Base-by-base conservation (phyloP, 208 protist species). In the Naegleria lovaniensis region DNA sequence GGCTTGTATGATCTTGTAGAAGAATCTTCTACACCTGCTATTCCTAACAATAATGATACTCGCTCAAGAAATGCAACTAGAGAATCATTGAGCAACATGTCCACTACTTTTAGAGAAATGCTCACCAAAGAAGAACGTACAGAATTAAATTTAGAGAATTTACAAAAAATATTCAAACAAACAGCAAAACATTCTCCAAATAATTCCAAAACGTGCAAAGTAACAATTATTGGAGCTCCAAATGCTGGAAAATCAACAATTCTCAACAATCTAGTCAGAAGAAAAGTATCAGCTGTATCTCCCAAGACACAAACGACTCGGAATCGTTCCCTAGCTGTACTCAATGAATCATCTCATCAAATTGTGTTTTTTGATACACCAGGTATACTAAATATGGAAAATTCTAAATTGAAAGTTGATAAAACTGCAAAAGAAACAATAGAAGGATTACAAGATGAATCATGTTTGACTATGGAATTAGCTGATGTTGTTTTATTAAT, bases 211-310 rank as follows among this genome's bases (percentile, higher is more conserved):
- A 0, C 48, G 0, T 39, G 75, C 15, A 39, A 38, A 19, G 33
- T 83, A 36, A 15, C 89, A 59, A 48, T 90, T 43, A 29, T 87
- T 59, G 89, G 89, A 19, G 67, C 38, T 83, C 89, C 89, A 40
- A 90, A 90, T 83, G 51, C 83, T 19, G 89, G 89, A 16, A 90
- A 90, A 83, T 83, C 55, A 38, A 48, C 89, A 79, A 51, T 90
- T 33, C 25, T 90, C 4, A 90, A 90, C 39, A 11, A 41, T 39
- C 25, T 90, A n/a, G 13, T 43, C 6, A 0, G 38, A 40, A 22
- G 16, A 90, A 90, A 90, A n/a, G 29, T 83, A 39, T 83, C 55
- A 9, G 83, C 83, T n/a, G 89, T 90, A 7, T 90, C 89, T 19
- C 25, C 58, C 0, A 90, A 90, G 41, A 33, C 22, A 22, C 89